phyloP scores from a whole-genome alignment of 805 yeast species.

The Candida chauliodis region DNA sequence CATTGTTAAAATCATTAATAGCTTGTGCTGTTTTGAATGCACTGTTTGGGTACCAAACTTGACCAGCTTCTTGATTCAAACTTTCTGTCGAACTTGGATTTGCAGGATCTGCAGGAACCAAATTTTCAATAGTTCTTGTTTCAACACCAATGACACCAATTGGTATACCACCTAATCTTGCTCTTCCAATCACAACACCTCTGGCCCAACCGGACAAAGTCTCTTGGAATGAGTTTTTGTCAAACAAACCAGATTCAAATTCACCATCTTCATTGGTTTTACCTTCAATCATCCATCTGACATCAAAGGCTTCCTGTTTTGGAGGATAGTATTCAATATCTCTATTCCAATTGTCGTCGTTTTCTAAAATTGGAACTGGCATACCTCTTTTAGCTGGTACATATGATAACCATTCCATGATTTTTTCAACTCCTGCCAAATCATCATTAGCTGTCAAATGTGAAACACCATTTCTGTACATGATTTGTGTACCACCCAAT shows the following conservation, averaged over 20 bases:
- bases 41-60: conserved; percentile 99
- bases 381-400: conserved; percentile 86
- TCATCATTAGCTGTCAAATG: conserved; percentile 97
- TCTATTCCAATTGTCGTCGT: conserved; percentile 90
- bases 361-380: conserved; percentile 86
- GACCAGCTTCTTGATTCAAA: conserved; percentile 93
- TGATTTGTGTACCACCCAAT: conserved; percentile 98
- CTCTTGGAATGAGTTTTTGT: conserved; percentile 90
- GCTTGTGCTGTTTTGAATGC: conserved; percentile 99
- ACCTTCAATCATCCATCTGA: conserved; percentile 93
- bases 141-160: conserved; percentile 98
- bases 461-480: conserved; percentile 98
- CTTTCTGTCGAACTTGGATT: conserved; percentile 91
- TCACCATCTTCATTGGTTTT: conserved; percentile 61
- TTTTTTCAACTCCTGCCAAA: conserved; percentile 91
- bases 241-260: conserved; percentile 87
- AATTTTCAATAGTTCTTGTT: conserved; percentile 82
- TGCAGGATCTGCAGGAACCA: conserved; percentile 97
- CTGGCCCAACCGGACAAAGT: conserved; percentile 98
- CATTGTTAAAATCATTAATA: conserved; percentile 92
- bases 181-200: conserved; percentile 98
- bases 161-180: conserved; percentile 98
- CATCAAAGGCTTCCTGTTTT: conserved; percentile 75
- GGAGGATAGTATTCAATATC: conserved; percentile 78
- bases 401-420: conserved; percentile 92